Percentiles rank a stretch among this genome's conserved stretches.
These are phyloP conservation scores for Diutina rugosa DNA, from an alignment of 1,139 yeast species.

Conservation along the genomic window DNA sequence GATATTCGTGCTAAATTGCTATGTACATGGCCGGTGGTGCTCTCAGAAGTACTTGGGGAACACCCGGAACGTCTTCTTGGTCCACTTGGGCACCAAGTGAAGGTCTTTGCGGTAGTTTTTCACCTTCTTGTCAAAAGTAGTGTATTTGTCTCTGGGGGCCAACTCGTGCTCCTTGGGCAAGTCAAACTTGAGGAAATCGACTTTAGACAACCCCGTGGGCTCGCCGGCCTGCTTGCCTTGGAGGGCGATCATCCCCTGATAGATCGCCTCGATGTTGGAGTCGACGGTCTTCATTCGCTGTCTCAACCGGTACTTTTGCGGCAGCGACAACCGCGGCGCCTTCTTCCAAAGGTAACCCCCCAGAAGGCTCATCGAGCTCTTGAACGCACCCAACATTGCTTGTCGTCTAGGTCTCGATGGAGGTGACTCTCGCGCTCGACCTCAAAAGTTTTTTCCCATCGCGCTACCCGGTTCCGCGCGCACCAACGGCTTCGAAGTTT, in stretches of 20 bases:
- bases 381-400: slow-evolving; percentile 74
- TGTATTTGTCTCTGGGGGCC: slow-evolving; percentile 74
- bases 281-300: slow-evolving; percentile 75
- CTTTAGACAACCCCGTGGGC: slow-evolving; percentile 7
- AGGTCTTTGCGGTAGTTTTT: slow-evolving; percentile 78
- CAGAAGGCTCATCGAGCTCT: slow-evolving; percentile 42
- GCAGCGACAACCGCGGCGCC: slow-evolving; percentile 56
- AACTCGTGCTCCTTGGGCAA: slow-evolving; percentile 76
- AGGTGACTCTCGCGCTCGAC: not conserved
- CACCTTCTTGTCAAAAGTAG: slow-evolving; percentile 66
- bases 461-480: not conserved
- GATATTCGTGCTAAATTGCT: not conserved
- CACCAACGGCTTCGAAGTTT: not conserved
- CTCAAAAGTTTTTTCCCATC: not conserved
- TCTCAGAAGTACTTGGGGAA: slow-evolving; percentile 64
- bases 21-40: not conserved
- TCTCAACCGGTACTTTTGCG: slow-evolving; percentile 77
- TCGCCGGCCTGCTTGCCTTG: slow-evolving; percentile 36
- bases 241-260: slow-evolving; percentile 9
- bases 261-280: slow-evolving; percentile 57
- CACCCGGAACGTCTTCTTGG: slow-evolving; percentile 67
- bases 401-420: not conserved
- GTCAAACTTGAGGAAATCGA: slow-evolving; percentile 35
- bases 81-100: slow-evolving; percentile 84
- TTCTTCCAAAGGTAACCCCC: slow-evolving; percentile 86